Evolutionary conservation across 176 grass and related monocot species (phyloP).

Genomic region (Aegilops longissima): DNA sequence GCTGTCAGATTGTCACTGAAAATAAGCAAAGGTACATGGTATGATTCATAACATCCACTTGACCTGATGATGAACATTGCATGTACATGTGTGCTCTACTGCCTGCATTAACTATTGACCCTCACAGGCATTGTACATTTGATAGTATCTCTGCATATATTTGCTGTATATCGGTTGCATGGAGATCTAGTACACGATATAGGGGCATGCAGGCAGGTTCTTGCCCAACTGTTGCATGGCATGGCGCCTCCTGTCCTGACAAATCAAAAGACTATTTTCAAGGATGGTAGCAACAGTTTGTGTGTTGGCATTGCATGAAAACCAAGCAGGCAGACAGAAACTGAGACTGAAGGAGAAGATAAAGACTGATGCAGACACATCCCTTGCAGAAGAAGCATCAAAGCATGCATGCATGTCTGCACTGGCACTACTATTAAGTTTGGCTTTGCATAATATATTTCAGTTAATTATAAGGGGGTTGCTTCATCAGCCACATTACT

Average conservation of each 20-base stretch:
- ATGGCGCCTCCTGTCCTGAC: background rate
- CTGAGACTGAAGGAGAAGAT: constrained; percentile 20
- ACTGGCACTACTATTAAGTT: background rate
- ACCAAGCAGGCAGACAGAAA: constrained; percentile 31
- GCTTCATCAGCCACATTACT: constrained; percentile 10
- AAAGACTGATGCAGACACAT: constrained; percentile 38
- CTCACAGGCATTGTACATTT: constrained; percentile 3
- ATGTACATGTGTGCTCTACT: background rate
- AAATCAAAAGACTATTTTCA: constrained; percentile 2
- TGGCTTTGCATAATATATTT: background rate
- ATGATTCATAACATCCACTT: background rate
- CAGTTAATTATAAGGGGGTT: background rate
- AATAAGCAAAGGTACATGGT: constrained; percentile 40
- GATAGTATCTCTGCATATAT: background rate
- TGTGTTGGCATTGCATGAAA: constrained; percentile 30
- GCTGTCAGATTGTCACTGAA: constrained; percentile 57
- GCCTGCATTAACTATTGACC: constrained; percentile 19
- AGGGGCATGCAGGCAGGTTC: constrained; percentile 20
- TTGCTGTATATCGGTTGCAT: background rate
- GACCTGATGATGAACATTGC: constrained; percentile 12
- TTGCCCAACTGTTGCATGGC: constrained; percentile 19
- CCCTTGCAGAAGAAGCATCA: constrained; percentile 40
- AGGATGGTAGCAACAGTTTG: background rate
- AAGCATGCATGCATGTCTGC: constrained; percentile 14
- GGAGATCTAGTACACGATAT: constrained; percentile 19